These are phyloP conservation scores for Thalassiosira delicatula DNA, from an alignment of 352 stramenopile species.

Conservation along the genomic window DNA sequence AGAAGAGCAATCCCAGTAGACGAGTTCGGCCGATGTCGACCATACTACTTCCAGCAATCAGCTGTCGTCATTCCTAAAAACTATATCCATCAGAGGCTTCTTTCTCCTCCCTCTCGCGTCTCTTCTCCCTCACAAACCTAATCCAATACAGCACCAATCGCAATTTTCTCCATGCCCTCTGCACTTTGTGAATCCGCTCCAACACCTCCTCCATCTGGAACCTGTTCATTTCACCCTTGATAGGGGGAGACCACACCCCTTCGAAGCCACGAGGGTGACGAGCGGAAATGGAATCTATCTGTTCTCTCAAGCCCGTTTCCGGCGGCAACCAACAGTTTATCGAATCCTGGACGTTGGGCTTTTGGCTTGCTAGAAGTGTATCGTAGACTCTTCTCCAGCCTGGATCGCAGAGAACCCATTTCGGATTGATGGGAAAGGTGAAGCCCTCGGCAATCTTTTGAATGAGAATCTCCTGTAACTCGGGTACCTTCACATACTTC, in stretches of 20 bases:
- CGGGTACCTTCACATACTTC: constrained; percentile 66
- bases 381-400: constrained; percentile 73
- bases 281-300: constrained; percentile 64
- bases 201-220: constrained; percentile 25
- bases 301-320: constrained; percentile 65
- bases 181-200: constrained; percentile 19
- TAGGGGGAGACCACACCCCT: too few relatives aligned
- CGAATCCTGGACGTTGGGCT: constrained; percentile 42
- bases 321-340: constrained; percentile 70
- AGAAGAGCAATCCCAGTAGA: too few relatives aligned
- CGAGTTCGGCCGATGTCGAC: too few relatives aligned
- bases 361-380: constrained; percentile 52
- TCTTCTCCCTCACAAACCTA: too few relatives aligned
- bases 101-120: too few relatives aligned
- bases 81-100: too few relatives aligned
- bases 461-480: constrained; percentile 61
- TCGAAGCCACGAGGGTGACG: constrained; percentile 62
- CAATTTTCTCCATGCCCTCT: constrained; percentile 46
- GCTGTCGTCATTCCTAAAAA: too few relatives aligned
- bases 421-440: constrained; percentile 74
- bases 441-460: constrained; percentile 70
- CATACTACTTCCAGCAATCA: too few relatives aligned
- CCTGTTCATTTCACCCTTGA: too few relatives aligned
- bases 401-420: constrained; percentile 74
- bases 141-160: constrained; percentile 44